Conservation (phyloP, 2,329 filamentous ascomycete species). For the Aureobasidium vineae region DNA sequence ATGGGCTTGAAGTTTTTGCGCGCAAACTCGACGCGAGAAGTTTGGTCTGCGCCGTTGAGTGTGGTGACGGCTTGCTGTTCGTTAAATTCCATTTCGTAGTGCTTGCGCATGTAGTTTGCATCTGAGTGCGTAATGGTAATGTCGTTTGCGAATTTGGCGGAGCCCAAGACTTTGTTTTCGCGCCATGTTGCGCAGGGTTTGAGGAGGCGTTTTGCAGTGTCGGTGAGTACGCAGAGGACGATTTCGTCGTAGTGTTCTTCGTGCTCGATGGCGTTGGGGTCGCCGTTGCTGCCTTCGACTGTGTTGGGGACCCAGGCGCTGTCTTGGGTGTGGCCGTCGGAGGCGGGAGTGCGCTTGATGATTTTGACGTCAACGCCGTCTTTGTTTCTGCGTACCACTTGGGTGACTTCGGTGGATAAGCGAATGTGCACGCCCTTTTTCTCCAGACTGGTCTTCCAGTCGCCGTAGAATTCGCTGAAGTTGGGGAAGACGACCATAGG, state of each 20-base stretch:
- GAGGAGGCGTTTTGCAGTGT: slow-evolving; percentile 59
- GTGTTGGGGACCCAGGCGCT: slow-evolving; percentile 45
- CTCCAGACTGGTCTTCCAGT: slow-evolving; percentile 57
- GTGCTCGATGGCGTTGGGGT: slow-evolving; percentile 43
- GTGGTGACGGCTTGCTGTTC: slow-evolving; percentile 46
- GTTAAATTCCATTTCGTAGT: slow-evolving; percentile 64
- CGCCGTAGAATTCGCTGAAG: slow-evolving; percentile 59
- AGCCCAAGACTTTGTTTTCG: slow-evolving; percentile 67
- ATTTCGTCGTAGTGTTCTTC: slow-evolving; percentile 62
- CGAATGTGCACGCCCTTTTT: slow-evolving; percentile 57
- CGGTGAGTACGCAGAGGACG: slow-evolving; percentile 61
- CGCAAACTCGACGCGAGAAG: slow-evolving; percentile 45
- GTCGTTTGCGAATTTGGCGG: slow-evolving; percentile 67
- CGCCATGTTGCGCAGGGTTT: slow-evolving; percentile 57
- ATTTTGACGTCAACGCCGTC: slow-evolving; percentile 53
- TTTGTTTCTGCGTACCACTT: slow-evolving; percentile 53
- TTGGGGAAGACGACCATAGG: slow-evolving; percentile 64
- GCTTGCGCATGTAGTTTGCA: slow-evolving; percentile 61
- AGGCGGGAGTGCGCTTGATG: slow-evolving; percentile 45
- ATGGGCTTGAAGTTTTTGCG: slow-evolving; percentile 59
- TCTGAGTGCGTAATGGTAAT: slow-evolving; percentile 69
- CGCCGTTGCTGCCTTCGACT: slow-evolving; percentile 40
- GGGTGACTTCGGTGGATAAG: slow-evolving; percentile 56
- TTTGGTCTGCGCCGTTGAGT: slow-evolving; percentile 46
- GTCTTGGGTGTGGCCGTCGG: slow-evolving; percentile 48